Conservation (phyloP, 1,139 yeast species). For the Protomyces lactucae-debilis region DNA sequence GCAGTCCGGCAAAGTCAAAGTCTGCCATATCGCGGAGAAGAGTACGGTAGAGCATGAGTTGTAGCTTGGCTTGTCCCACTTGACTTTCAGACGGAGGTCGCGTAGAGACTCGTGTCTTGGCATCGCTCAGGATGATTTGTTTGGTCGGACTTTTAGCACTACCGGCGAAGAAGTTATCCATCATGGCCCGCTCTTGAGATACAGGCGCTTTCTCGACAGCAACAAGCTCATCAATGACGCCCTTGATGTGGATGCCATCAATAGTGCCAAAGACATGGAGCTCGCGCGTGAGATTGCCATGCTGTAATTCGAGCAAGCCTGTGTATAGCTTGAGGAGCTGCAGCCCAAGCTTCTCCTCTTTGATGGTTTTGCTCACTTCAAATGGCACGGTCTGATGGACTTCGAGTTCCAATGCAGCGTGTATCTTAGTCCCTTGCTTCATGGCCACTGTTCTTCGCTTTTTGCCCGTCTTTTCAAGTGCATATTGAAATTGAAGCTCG, state of each 20-base stretch:
- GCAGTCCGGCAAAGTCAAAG: slow-evolving; percentile 24
- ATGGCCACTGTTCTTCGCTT: slow-evolving; percentile 28
- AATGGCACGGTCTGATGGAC: slow-evolving; percentile 18
- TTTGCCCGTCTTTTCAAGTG: slow-evolving; percentile 10
- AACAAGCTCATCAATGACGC: slow-evolving; percentile 32
- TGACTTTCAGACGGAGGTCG: slow-evolving; percentile 29
- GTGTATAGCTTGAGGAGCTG: slow-evolving; percentile 28
- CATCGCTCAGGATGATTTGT: slow-evolving; percentile 25
- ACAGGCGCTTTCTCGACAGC: background rate
- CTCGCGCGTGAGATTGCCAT: slow-evolving; percentile 28
- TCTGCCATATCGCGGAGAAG: slow-evolving; percentile 29
- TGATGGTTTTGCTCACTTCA: slow-evolving; percentile 10
- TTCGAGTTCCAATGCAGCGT: slow-evolving; percentile 29
- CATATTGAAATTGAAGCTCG: slow-evolving; percentile 20
- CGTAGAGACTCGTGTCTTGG: slow-evolving; percentile 26
- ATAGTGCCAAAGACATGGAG: slow-evolving; percentile 31
- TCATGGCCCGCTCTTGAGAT: background rate
- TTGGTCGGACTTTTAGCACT: background rate
- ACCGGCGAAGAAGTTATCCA: background rate
- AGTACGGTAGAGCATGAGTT: slow-evolving; percentile 30
- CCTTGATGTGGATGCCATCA: slow-evolving; percentile 28
- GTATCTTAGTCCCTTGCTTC: slow-evolving; percentile 31
- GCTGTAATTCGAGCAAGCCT: slow-evolving; percentile 26
- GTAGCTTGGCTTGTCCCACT: slow-evolving; percentile 28
- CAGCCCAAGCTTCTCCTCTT: slow-evolving; percentile 32